Base-by-base conservation (phyloP, 1,284 basidiomycete species). In the Phylloboletellus chloephorus region DNA sequence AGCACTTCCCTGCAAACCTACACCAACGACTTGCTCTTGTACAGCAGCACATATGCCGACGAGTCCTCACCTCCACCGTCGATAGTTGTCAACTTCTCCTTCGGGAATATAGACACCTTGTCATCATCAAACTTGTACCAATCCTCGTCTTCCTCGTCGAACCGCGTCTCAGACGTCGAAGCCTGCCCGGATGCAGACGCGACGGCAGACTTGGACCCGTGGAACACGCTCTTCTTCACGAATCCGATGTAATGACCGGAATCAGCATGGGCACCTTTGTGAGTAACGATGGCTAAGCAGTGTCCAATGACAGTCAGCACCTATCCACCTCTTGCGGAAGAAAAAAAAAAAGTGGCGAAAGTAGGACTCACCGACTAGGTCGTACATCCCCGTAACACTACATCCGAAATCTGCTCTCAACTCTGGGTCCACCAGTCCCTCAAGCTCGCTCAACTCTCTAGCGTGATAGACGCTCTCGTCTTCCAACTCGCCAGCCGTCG, bases 91-190 rank as follows among this genome's bases (percentile, higher is more conserved):
- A 97, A 69, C 65, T 92, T 94, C 57, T 92, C 90, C 58, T 74
- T 76, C 4, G 80, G 79, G 64, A 92, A 88, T 28, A 82, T 53
- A 20, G 80, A 78, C 28, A 96, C 92, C 66, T 92, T 95, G 53
- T 95, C 88, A 53, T 97, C 93, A 65, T 90, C 83, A 54, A 90
- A 90, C 67, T 92, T 93, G 68, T 84, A 88, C 91, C 91, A 80
- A 56, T 84, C 82, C 47, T 85, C 79, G 44, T 86, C 80, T 32
- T 74, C 74, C 38, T 82, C 73, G 26, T 67, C 61, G 36, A 60
- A 47, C 31, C 46, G 48, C 37, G 44, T 16, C 31, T 34, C 54
- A 42, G 33, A 39, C 19, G 44, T 37, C 29, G 42, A 43, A 21
- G 43, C 44, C 19, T 50, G 34, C 11, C 28, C 53, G 4, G 50